These are phyloP conservation scores for Margaritispora aquatica DNA, from an alignment of 495 filamentous ascomycete species.

Conservation along the genomic window DNA sequence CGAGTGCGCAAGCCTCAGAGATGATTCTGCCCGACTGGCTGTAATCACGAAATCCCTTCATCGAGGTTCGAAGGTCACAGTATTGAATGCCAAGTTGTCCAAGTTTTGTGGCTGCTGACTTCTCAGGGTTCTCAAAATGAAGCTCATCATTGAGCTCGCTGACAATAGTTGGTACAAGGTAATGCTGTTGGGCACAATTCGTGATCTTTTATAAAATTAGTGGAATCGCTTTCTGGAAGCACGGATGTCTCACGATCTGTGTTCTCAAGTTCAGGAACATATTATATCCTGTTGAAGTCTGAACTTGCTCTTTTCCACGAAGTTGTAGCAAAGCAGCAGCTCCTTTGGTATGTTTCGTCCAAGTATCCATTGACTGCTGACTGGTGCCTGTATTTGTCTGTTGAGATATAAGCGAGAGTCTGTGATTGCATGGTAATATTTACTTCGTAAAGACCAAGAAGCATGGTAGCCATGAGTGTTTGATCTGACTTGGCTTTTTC, in stretches of 20 bases:
- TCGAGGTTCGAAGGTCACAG: conserved; percentile 12
- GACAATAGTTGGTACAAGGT: conserved; percentile 4
- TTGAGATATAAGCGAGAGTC: not conserved
- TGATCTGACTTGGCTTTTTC: conserved; percentile 43
- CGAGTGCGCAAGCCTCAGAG: conserved; percentile 31
- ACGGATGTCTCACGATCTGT: conserved; percentile 17
- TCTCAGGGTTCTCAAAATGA: conserved; percentile 5
- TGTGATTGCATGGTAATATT: not conserved
- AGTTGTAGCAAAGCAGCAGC: conserved; percentile 41
- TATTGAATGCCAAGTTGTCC: conserved; percentile 9
- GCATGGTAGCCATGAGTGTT: conserved; percentile 44
- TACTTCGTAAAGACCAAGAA: conserved; percentile 36
- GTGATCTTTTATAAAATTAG: conserved; percentile 10
- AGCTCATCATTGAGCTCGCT: conserved; percentile 9
- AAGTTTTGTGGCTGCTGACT: conserved; percentile 9
- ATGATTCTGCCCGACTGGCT: conserved; percentile 31
- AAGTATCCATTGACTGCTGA: conserved; percentile 33
- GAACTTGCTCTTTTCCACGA: conserved; percentile 41
- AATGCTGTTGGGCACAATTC: conserved; percentile 13
- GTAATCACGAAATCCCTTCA: conserved; percentile 19
- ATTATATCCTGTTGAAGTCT: conserved; percentile 34
- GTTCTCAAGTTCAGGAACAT: conserved; percentile 40
- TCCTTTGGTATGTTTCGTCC: conserved; percentile 45
- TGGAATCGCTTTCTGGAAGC: not conserved
- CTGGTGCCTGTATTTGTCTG: conserved; percentile 19